Percentiles rank a stretch among this genome's conserved stretches.
phyloP scores from a whole-genome alignment of 805 yeast species.

The Lachancea lanzarotensis region DNA sequence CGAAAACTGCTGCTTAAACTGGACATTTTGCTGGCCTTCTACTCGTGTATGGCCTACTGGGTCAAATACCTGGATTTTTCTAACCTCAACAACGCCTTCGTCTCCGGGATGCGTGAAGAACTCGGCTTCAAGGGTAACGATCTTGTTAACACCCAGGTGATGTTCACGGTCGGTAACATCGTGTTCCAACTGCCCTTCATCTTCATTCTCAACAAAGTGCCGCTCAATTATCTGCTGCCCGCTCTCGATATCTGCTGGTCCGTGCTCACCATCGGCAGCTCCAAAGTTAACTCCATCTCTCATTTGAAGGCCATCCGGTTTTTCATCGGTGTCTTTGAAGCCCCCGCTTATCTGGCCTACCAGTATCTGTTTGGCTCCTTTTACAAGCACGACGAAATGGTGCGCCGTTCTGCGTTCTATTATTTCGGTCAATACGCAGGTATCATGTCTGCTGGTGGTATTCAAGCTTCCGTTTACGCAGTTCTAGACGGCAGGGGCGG shows the following conservation, averaged over 20 bases:
- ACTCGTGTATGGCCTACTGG: conserved; percentile 59
- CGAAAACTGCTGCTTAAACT: conserved; percentile 41
- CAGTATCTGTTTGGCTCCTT: conserved; percentile 54
- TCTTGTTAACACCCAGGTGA: conserved; percentile 49
- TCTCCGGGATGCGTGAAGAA: conserved; percentile 54
- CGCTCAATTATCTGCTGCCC: conserved; percentile 44
- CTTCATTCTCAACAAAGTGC: conserved; percentile 46
- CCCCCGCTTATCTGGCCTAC: conserved; percentile 52
- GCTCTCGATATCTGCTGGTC: conserved; percentile 55
- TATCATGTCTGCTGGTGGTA: conserved; percentile 52
- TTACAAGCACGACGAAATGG: conserved; percentile 50
- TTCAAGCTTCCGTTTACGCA: conserved; percentile 50
- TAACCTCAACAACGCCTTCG: conserved; percentile 60
- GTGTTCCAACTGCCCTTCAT: conserved; percentile 59
- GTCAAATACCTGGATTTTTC: conserved; percentile 55
- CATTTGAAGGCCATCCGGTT: conserved; percentile 55
- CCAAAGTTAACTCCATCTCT: conserved; percentile 38
- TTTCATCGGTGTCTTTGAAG: conserved; percentile 59
- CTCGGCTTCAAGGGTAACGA: conserved; percentile 56
- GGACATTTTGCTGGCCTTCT: conserved; percentile 45
- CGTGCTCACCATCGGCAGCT: conserved; percentile 47
- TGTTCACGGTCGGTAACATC: conserved; percentile 53
- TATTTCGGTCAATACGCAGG: conserved; percentile 61
- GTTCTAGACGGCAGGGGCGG: conserved; percentile 46
- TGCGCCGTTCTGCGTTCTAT: conserved; percentile 56